Evolutionary conservation across 495 filamentous ascomycete genomes (phyloP).

Genomic region (Aspergillus haitiensis): DNA sequence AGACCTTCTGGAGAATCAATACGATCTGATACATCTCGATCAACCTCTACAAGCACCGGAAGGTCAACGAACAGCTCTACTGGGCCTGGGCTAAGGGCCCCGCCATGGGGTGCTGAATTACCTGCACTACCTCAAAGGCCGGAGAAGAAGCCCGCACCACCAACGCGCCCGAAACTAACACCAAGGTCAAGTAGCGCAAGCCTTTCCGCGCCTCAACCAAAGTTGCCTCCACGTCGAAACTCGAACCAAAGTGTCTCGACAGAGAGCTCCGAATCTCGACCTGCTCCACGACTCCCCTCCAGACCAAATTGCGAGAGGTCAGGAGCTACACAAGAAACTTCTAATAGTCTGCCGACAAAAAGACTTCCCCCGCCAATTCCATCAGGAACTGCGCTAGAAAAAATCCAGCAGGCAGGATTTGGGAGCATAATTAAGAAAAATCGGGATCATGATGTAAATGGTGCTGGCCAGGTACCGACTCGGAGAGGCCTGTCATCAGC

Average conservation of each 20-base stretch:
- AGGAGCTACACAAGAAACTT: constrained; percentile 19
- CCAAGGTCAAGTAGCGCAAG: constrained; percentile 23
- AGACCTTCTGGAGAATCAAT: constrained; percentile 43
- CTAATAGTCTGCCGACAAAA: constrained; percentile 24
- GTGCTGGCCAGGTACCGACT: constrained; percentile 16
- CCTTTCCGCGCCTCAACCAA: constrained; percentile 19
- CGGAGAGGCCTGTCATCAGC: constrained; percentile 48
- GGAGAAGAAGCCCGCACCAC: constrained; percentile 24
- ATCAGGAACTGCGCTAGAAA: constrained; percentile 29
- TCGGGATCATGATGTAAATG: constrained; percentile 19
- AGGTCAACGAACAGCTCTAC: constrained; percentile 40
- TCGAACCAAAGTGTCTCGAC: constrained; percentile 22
- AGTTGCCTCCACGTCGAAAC: constrained; percentile 22
- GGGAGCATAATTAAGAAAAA: constrained; percentile 37
- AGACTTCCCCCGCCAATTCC: constrained; percentile 40
- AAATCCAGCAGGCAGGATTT: constrained; percentile 42
- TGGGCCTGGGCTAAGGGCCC: constrained; percentile 33
- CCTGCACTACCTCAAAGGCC: constrained; percentile 44
- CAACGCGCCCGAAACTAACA: constrained; percentile 30
- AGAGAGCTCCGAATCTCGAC: constrained; percentile 15
- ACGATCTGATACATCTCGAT: constrained; percentile 40
- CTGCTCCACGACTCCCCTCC: constrained; percentile 34
- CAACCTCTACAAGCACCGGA: constrained; percentile 39
- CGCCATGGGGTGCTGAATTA: constrained; percentile 48
- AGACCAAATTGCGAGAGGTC: constrained; percentile 29